A percentile compares a stretch with the other conserved stretches of the same genome.
Conservation (phyloP, 345 rosid genomes). For the Hevea brasiliensis region DNA sequence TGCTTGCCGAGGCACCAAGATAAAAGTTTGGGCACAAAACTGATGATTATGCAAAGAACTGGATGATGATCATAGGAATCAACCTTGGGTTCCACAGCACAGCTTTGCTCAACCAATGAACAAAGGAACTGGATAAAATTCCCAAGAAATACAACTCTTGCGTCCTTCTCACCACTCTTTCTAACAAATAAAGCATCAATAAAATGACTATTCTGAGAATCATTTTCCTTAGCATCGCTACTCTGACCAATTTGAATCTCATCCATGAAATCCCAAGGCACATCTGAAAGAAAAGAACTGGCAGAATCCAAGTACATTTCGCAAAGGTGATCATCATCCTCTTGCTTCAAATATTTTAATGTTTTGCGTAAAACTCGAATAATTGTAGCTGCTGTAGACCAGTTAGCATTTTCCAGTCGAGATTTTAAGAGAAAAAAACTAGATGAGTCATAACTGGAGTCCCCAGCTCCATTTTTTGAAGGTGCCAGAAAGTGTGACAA, state of each 20-base stretch:
- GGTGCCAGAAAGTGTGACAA: constrained; percentile 21
- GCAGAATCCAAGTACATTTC: constrained; percentile 44
- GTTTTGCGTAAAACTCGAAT: constrained; percentile 52
- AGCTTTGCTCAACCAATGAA: constrained; percentile 56
- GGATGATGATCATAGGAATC: constrained; percentile 35
- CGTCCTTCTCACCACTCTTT: constrained; percentile 28
- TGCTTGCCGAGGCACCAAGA: constrained; percentile 56
- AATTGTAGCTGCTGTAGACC: constrained; percentile 55
- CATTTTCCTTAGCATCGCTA: constrained; percentile 3
- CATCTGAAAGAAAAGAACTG: constrained; percentile 42
- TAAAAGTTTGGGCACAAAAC: constrained; percentile 60
- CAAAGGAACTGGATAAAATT: constrained; percentile 67
- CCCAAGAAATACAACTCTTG: constrained; percentile 50
- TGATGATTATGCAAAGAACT: constrained; percentile 33
- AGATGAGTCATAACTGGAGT: constrained; percentile 14
- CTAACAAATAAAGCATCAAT: constrained; percentile 18
- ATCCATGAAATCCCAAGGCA: constrained; percentile 56
- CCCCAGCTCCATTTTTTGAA: constrained; percentile 23
- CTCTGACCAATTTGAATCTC: constrained; percentile 29
- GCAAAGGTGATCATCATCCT: constrained; percentile 44
- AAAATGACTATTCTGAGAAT: constrained; percentile 13
- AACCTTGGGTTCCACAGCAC: constrained; percentile 30
- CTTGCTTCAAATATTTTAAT: constrained; percentile 61
- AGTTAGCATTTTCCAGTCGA: constrained; percentile 48
- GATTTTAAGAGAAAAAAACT: constrained; percentile 38